These are phyloP conservation scores for Haematococcus sp. DNA, from an alignment of 139 green algal species.

Conservation along the genomic window DNA sequence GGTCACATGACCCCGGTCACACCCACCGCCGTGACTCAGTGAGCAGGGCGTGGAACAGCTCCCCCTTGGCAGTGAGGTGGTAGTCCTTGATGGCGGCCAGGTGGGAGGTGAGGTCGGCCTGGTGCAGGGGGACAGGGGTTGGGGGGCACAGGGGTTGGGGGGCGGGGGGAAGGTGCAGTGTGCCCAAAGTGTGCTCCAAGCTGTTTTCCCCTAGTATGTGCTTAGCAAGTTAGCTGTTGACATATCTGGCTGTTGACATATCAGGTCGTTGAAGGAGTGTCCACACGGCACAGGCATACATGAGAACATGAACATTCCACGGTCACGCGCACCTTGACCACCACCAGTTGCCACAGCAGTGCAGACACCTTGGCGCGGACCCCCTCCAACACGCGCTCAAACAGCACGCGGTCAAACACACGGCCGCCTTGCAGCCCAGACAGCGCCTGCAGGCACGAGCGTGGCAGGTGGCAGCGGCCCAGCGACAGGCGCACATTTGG, in stretches of 20 bases:
- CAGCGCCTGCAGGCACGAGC: slow-evolving; percentile 23
- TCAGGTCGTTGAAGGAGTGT: no score
- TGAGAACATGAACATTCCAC: no score
- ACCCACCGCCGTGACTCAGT: slow-evolving; percentile 45
- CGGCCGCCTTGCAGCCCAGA: slow-evolving; percentile 44
- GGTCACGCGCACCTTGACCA: slow-evolving; percentile 37
- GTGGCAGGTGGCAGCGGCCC: no score
- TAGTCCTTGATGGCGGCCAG: slow-evolving; percentile 78
- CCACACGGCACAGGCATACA: no score
- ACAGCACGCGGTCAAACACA: slow-evolving; percentile 46
- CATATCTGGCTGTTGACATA: no score
- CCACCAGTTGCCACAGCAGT: slow-evolving; percentile 77
- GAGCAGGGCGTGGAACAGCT: slow-evolving; percentile 85
- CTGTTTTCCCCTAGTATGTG: no score
- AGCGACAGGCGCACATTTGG: no score
- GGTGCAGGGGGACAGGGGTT: background rate
- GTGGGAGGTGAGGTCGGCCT: slow-evolving; percentile 66
- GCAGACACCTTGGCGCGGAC: slow-evolving; percentile 61
- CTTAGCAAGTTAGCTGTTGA: no score
- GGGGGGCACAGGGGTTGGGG: background rate
- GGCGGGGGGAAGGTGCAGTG: background rate
- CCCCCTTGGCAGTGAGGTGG: slow-evolving; percentile 75
- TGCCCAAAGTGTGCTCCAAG: no score
- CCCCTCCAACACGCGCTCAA: slow-evolving; percentile 61
- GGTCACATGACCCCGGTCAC: no score